These are phyloP conservation scores for Niebla homalea DNA, from an alignment of 495 filamentous ascomycete species.

Conservation along the genomic window DNA sequence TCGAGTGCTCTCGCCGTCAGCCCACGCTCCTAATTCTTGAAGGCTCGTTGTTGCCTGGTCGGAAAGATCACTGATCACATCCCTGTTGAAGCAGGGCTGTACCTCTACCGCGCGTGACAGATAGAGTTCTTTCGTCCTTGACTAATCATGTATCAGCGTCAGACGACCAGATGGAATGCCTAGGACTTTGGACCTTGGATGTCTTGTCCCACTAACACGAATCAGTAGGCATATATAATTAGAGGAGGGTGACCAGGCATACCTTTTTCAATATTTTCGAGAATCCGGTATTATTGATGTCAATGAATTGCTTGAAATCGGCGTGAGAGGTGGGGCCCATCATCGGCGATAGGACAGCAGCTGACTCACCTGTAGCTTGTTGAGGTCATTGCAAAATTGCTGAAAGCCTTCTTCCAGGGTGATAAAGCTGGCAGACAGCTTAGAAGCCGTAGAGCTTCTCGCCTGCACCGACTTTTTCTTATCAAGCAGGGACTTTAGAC, in stretches of 20 bases:
- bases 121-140: constrained; percentile 93
- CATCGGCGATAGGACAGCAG: background rate
- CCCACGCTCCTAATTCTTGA: constrained; percentile 89
- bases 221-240: constrained; percentile 12
- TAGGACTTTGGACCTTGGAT: constrained; percentile 53
- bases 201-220: constrained; percentile 82
- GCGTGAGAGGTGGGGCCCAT: background rate
- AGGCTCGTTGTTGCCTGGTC: constrained; percentile 90
- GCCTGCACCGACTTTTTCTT: constrained; percentile 85
- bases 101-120: constrained; percentile 92
- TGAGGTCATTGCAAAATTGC: constrained; percentile 88
- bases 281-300: constrained; percentile 92
- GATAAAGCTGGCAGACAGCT: constrained; percentile 80
- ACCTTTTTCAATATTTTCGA: constrained; percentile 98
- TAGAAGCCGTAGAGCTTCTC: constrained; percentile 56
- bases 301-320: constrained; percentile 74
- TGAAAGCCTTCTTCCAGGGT: constrained; percentile 92
- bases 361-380: constrained; percentile 59
- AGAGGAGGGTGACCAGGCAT: constrained; percentile 9
- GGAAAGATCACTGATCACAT: constrained; percentile 89
- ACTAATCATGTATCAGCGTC: constrained; percentile 32
- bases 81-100: constrained; percentile 92
- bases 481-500: constrained; percentile 79
- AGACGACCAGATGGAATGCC: constrained; percentile 1
- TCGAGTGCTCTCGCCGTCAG: constrained; percentile 81